Base-by-base conservation (phyloP, 2,329 filamentous ascomycete genomes). In the Chalara sp. region DNA sequence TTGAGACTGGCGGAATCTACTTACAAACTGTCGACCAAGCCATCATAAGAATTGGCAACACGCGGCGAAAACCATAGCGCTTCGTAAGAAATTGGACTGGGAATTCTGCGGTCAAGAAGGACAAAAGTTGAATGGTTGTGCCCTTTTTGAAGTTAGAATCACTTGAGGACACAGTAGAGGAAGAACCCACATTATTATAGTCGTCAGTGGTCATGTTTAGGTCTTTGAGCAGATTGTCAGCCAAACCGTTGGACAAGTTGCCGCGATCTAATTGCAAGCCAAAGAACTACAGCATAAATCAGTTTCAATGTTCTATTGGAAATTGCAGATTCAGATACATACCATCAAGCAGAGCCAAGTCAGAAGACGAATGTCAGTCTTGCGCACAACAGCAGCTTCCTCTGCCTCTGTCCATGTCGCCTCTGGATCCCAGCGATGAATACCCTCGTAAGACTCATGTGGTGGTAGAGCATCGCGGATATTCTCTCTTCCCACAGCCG, bases 251-350 rank as follows among this genome's bases (percentile, higher is more conserved):
- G 49, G 71, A 72, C 60, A 86, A 68, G 59, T 86, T 86, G 47
- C 80, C 80, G 45, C 83, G 71, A 61, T 84, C 81, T 6, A 85
- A 68, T 60, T 85, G 80, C 5, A 85, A 69, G 0, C 78, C 79
- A 51, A 84, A 83, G 65, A 85, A 84, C 47, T 55, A 11, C 10
- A 29, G n/a, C n/a, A 21, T 21, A 21, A 12, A 44, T 29, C 3
- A 43, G 35, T 39, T 37, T 37, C 35, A 37, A 8, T 37, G 8
- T 49, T 73, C 74, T 8, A 76, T 43, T 49, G 69, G 74, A 6
- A 37, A 28, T 45, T 37, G 3, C 35, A 11, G 6, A 35, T 40
- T 6, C 28, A 6, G 28, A 43, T 6, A 37, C 63, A 59, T 49
- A 75, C 72, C 72, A 75, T 74, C 28, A 73, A 53, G 53, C 72